Base-by-base conservation (phyloP, 176 grass and related monocot genomes). In the Raddia distichophylla region DNA sequence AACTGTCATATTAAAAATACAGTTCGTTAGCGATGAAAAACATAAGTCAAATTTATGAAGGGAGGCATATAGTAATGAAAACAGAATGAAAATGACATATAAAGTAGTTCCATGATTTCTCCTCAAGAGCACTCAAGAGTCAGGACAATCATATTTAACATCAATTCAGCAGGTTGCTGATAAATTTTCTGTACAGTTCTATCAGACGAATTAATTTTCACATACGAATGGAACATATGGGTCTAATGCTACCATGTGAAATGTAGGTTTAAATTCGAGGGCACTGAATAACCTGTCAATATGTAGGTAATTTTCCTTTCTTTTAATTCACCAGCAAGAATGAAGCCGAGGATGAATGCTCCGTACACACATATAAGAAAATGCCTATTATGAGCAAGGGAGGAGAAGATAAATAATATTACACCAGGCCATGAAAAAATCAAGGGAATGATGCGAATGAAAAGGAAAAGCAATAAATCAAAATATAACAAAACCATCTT, bases 281-380 rank as follows among this genome's bases (percentile, higher is more conserved):
- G 17, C 3, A 73, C 11, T 19, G 8, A 87, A 71, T 80, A 91
- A 88, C 96, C 91, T 88, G 93, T 99, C 50, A 99, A 82, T 86
- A 93, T 90, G 80, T 99, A 93, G 62, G 95, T 69, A 70, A 99
- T 76, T 73, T 95, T 93, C 66, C 71, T 86, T 48, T 95, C 89
- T 84, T 91, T 89, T 63, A 99, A 56, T 87, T 99, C 90, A 80
- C 96, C 89, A 74, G 91, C 93, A 86, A 99, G 80, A 88, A 99
- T 93, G 20, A 91, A 85, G 40, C 86, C 88, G 57, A 95, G 85
- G 55, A 93, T 2, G 74, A 78, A 1, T 71, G 85, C 69, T 65
- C 96, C 96, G 20, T 99, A 99, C 27, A 95, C 17, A 83, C 96
- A 99, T 65, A 99, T 7, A 86, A 99, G 77, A 61, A 99, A 91